Percentiles rank a stretch among this genome's conserved stretches.
Conservation (phyloP, 768 basidiomycete genomes). For the Pisolithus tinctorius region DNA sequence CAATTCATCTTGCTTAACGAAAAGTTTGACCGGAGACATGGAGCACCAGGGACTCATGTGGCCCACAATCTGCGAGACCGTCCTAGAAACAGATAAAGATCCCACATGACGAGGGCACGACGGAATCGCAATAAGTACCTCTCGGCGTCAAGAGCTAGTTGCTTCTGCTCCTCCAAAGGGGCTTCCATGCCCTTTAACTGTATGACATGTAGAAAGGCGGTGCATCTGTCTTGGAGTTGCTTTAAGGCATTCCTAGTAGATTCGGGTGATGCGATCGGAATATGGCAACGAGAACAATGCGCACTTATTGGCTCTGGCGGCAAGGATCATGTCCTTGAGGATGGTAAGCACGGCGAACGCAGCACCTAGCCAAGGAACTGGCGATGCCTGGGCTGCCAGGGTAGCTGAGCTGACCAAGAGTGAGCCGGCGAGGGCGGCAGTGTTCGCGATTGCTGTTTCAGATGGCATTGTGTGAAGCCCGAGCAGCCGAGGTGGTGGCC, state of each 20-base stretch:
- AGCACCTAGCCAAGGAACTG: conserved; percentile 41
- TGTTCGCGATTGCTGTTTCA: conserved; percentile 10
- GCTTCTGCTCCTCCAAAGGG: conserved; percentile 24
- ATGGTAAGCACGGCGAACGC: conserved; percentile 35
- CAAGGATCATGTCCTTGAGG: conserved; percentile 42
- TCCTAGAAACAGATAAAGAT: conserved; percentile 17
- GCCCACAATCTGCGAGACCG: conserved; percentile 29
- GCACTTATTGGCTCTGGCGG: conserved; percentile 44
- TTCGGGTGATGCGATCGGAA: background rate
- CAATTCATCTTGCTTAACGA: conserved; percentile 41
- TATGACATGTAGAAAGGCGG: conserved; percentile 32
- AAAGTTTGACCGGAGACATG: conserved; percentile 33
- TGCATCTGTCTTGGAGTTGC: conserved; percentile 42
- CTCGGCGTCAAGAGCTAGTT: conserved; percentile 27
- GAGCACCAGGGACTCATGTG: conserved; percentile 41
- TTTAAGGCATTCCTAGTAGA: conserved; percentile 33
- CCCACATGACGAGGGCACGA: background rate
- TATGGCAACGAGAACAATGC: background rate
- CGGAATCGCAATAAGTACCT: conserved; percentile 18
- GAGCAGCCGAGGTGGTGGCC: background rate
- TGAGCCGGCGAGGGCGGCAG: conserved; percentile 7
- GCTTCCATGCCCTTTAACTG: conserved; percentile 27
- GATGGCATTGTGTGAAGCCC: background rate
- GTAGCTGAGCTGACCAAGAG: conserved; percentile 28
- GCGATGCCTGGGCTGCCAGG: conserved; percentile 39